Percentiles rank a stretch among this genome's conserved stretches.
Evolutionary conservation across 208 protist species (phyloP).

Genomic region (Polymyxa betae): DNA sequence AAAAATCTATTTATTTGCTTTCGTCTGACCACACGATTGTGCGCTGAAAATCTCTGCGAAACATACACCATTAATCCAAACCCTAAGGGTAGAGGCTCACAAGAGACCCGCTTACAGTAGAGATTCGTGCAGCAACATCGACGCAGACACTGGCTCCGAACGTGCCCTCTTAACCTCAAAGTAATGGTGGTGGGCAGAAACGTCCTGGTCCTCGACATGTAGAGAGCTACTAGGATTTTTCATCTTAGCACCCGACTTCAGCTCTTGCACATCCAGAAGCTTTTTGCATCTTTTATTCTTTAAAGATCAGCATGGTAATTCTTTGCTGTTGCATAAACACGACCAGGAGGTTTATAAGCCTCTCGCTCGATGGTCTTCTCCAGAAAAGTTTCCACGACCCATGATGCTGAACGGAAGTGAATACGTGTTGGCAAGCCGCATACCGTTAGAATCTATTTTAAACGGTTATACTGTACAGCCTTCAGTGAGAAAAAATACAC

Average conservation of each 20-base stretch:
- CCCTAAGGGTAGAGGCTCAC: not conserved
- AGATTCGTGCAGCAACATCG: not conserved
- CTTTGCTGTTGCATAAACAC: not conserved
- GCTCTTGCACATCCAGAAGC: not conserved
- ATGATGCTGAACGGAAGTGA: not conserved
- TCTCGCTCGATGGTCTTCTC: not conserved
- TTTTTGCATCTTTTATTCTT: not conserved
- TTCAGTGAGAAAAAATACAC: no score
- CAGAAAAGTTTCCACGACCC: not conserved
- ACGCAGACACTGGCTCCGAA: not conserved
- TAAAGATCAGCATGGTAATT: not conserved
- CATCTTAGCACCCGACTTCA: not conserved
- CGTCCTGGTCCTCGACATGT: not conserved
- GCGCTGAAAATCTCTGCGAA: not conserved
- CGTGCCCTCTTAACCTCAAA: not conserved
- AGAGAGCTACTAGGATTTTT: not conserved
- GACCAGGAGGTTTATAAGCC: not conserved
- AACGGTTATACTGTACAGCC: no score
- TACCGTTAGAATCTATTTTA: conserved; percentile 9
- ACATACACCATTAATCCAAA: not conserved
- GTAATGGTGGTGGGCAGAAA: not conserved
- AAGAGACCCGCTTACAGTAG: not conserved
- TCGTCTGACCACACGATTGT: not conserved
- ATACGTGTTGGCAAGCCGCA: not conserved
- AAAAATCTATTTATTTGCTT: not conserved